phyloP scores from a whole-genome alignment of 176 grass and related monocot genomes.

The Zea luxurians region DNA sequence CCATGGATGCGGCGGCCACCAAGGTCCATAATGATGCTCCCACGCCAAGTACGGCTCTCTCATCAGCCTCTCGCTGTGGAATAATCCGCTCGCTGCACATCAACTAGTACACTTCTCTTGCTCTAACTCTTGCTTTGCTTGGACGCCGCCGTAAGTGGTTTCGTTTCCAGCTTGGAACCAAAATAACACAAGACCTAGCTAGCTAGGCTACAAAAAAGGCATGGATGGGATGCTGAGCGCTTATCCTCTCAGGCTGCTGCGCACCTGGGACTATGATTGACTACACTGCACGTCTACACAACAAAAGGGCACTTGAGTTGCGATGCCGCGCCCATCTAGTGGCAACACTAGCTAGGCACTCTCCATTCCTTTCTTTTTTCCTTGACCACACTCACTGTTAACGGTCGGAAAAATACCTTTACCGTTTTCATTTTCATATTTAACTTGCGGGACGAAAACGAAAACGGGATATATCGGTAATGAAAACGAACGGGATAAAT shows the following conservation, averaged over 20 bases:
- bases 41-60: constrained; percentile 8
- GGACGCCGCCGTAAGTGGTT: neutral
- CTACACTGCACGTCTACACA: neutral
- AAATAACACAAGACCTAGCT: neutral
- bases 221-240: neutral
- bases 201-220: constrained; percentile 11
- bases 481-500: too few species aligned
- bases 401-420: too few species aligned
- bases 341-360: neutral
- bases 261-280: constrained; percentile 36
- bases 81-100: constrained; percentile 2
- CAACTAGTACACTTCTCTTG: neutral
- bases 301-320: constrained; percentile 11
- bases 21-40: constrained; percentile 13
- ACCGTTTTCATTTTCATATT: too few species aligned
- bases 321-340: too few species aligned
- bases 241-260: constrained; percentile 13
- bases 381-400: too few species aligned
- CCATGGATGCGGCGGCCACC: neutral
- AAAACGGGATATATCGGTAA: too few species aligned
- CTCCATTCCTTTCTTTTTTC: neutral
- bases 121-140: neutral
- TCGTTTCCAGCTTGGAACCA: neutral
- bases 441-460: too few species aligned
- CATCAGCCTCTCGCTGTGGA: neutral